Conservation (phyloP, 1,284 basidiomycete species). For the Pyrrhoderma noxium region DNA sequence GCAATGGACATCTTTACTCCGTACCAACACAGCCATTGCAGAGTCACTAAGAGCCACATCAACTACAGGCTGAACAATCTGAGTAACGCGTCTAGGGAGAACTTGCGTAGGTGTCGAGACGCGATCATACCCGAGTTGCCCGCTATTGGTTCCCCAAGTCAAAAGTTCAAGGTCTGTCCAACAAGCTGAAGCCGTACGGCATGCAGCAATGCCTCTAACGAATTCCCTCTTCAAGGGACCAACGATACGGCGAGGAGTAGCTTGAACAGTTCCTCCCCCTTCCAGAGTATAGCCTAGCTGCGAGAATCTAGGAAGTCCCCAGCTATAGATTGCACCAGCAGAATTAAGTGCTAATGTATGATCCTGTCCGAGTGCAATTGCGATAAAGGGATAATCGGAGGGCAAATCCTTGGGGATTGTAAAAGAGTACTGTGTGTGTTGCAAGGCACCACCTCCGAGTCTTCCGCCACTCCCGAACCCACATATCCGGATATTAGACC, state of each 20-base stretch:
- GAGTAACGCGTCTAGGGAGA: conserved; percentile 78
- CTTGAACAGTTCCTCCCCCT: conserved; percentile 46
- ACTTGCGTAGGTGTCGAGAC: conserved; percentile 72
- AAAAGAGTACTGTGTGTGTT: conserved; percentile 75
- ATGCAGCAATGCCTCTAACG: conserved; percentile 81
- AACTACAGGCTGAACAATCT: conserved; percentile 62
- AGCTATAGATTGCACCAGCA: conserved; percentile 79
- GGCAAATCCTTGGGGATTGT: conserved; percentile 22
- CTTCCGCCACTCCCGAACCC: conserved; percentile 84
- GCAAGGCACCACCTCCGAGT: conserved; percentile 53
- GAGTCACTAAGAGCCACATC: conserved; percentile 71
- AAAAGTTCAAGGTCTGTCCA: conserved; percentile 85
- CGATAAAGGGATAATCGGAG: conserved; percentile 48
- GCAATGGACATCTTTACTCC: conserved; percentile 74
- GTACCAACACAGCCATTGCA: conserved; percentile 74
- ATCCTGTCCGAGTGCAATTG: conserved; percentile 85
- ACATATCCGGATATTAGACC: conserved; percentile 74
- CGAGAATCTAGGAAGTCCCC: conserved; percentile 84
- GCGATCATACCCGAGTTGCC: conserved; percentile 65
- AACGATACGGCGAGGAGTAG: conserved; percentile 67
- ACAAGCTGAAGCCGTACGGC: conserved; percentile 82
- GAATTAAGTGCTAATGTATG: conserved; percentile 85
- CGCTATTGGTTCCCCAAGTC: conserved; percentile 94
- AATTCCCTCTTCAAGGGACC: conserved; percentile 76
- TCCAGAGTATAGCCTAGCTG: conserved; percentile 90